Evolutionary conservation across 352 stramenopile genomes (phyloP).

Genomic region (Globisporangium abappressorium): DNA sequence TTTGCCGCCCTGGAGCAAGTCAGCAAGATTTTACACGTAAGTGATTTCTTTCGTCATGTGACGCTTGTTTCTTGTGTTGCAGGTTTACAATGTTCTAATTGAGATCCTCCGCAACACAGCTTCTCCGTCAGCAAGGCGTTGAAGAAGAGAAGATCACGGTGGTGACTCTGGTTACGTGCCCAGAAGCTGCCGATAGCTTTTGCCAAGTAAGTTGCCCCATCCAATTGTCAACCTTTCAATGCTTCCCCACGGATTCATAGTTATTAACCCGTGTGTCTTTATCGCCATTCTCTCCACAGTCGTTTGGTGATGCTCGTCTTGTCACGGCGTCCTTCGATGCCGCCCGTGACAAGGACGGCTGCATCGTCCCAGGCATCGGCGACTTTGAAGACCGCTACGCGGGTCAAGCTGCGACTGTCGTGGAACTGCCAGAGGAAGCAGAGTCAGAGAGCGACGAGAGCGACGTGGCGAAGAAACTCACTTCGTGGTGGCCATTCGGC

Average conservation of each 20-base stretch:
- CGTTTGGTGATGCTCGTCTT: constrained; percentile 67
- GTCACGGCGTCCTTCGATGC: constrained; percentile 79
- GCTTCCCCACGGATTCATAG: background rate
- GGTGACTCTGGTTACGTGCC: constrained; percentile 77
- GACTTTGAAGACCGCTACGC: constrained; percentile 75
- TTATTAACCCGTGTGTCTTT: background rate
- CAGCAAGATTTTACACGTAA: constrained; percentile 72
- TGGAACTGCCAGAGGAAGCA: constrained; percentile 33
- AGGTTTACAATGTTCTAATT: background rate
- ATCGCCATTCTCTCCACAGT: constrained; percentile 16
- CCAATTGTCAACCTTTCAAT: background rate
- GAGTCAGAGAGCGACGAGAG: constrained; percentile 28
- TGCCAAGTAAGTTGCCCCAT: constrained; percentile 42
- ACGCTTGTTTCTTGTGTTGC: background rate
- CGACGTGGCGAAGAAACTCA: constrained; percentile 43
- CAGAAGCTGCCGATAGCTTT: constrained; percentile 73
- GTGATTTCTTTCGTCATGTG: background rate
- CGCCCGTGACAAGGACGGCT: constrained; percentile 47
- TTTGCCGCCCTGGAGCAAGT: constrained; percentile 62
- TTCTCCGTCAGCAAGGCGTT: constrained; percentile 68
- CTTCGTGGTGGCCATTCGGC: constrained; percentile 34
- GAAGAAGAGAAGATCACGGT: constrained; percentile 78
- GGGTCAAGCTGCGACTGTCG: constrained; percentile 29
- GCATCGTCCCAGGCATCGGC: constrained; percentile 72
- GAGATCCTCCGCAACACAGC: constrained; percentile 21